A percentile compares a stretch with the other conserved stretches of the same genome.
Evolutionary conservation across 1,139 yeast species (phyloP).

Genomic region (Saccharomyces uvarum): DNA sequence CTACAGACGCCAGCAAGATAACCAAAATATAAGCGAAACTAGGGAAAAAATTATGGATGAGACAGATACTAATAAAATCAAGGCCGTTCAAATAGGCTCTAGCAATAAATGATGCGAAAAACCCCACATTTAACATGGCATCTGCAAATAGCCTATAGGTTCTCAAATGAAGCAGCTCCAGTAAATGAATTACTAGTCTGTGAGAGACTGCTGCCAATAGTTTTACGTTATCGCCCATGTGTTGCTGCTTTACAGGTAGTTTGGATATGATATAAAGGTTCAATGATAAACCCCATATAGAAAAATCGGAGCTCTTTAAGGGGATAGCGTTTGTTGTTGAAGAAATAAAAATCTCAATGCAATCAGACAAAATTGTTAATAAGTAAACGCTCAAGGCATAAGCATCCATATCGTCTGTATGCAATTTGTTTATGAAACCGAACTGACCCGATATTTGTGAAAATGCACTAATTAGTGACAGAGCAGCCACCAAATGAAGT

Average conservation of each 20-base stretch:
- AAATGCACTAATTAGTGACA: background rate
- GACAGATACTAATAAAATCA: background rate
- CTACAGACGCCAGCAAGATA: background rate
- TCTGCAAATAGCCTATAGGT: background rate
- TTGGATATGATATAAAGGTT: background rate
- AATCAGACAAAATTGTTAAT: background rate
- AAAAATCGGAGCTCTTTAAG: background rate
- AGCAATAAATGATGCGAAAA: background rate
- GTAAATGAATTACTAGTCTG: background rate
- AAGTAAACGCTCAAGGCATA: background rate
- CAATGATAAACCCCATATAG: background rate
- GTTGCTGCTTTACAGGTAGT: background rate
- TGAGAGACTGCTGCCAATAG: background rate
- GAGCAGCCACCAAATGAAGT: background rate
- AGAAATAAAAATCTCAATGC: background rate
- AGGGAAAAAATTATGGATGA: background rate
- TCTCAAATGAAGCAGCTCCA: background rate
- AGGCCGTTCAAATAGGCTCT: background rate
- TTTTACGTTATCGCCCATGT: background rate
- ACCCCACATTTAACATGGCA: background rate
- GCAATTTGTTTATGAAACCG: background rate
- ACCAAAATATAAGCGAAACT: background rate
- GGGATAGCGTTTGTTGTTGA: background rate
- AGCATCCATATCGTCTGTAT: background rate
- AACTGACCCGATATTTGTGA: background rate